phyloP scores from a whole-genome alignment of 163 green algal genomes.

The Botryococcus braunii region DNA sequence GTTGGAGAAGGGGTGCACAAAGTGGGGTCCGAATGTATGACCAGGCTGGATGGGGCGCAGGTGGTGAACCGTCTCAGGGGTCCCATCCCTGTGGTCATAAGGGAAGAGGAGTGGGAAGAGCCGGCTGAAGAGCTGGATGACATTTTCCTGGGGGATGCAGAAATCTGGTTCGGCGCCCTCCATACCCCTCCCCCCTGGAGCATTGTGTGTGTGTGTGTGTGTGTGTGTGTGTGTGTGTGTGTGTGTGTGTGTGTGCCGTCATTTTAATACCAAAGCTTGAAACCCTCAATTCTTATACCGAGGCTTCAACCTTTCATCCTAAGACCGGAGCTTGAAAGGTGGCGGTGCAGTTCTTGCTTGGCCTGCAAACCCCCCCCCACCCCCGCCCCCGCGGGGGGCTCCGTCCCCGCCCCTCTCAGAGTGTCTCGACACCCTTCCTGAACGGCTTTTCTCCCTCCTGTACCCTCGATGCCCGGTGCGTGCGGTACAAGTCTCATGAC shows the following conservation, averaged over 20 bases:
- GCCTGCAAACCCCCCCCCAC: too few relatives aligned
- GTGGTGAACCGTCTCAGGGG: too few relatives aligned
- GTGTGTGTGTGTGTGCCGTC: neutral
- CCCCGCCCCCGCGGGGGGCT: neutral
- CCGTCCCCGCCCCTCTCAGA: neutral
- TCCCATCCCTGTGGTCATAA: too few relatives aligned
- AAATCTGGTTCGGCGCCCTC: conserved; percentile 44
- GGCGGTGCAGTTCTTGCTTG: too few relatives aligned
- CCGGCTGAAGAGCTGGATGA: conserved; percentile 69
- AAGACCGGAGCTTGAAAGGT: too few relatives aligned
- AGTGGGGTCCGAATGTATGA: too few relatives aligned
- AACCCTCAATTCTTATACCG: neutral
- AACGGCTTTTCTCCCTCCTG: neutral
- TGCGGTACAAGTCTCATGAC: neutral
- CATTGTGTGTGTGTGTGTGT: neutral
- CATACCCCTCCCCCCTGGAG: neutral
- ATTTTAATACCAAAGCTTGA: neutral
- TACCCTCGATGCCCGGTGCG: neutral
- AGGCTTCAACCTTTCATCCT: neutral
- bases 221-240: neutral
- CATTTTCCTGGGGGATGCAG: conserved; percentile 72
- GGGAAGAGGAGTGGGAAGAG: conserved; percentile 64
- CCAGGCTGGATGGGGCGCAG: too few relatives aligned
- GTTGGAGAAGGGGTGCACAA: too few relatives aligned
- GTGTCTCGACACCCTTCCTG: neutral